Evolutionary conservation across 306 rosid species (phyloP).

Genomic region (Fragaria nilgerrensis): DNA sequence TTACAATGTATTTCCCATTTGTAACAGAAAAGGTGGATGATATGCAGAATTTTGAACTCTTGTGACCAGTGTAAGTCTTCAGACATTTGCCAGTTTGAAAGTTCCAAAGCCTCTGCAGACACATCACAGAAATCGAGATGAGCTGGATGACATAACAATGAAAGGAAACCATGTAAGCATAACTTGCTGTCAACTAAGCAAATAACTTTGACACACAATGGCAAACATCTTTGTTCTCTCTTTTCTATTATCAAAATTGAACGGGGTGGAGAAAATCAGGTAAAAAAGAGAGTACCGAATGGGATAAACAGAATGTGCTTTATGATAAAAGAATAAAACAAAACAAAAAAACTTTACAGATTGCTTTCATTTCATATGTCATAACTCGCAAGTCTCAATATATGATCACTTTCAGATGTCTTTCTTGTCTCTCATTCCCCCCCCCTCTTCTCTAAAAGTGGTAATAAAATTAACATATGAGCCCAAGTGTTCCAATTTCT

Average conservation of each 20-base stretch:
- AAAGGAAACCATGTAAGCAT: neutral
- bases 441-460: neutral
- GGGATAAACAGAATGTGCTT: conserved; percentile 3
- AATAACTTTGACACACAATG: neutral
- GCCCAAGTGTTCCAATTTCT: neutral
- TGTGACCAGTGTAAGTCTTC: conserved; percentile 82
- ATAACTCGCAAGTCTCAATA: neutral
- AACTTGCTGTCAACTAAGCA: neutral
- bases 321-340: neutral
- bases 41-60: conserved; percentile 79
- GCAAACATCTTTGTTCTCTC: neutral
- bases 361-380: neutral
- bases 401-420: neutral
- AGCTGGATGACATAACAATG: conserved; percentile 2
- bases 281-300: neutral
- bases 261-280: neutral
- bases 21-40: conserved; percentile 78
- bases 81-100: conserved; percentile 85
- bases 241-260: neutral
- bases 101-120: conserved; percentile 87
- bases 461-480: neutral
- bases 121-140: conserved; percentile 11
- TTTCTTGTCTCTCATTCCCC: neutral
- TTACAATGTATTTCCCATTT: conserved; percentile 80
- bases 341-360: neutral